These are phyloP conservation scores for Pythium rishiriense DNA, from an alignment of 352 stramenopile genomes.

Conservation along the genomic window DNA sequence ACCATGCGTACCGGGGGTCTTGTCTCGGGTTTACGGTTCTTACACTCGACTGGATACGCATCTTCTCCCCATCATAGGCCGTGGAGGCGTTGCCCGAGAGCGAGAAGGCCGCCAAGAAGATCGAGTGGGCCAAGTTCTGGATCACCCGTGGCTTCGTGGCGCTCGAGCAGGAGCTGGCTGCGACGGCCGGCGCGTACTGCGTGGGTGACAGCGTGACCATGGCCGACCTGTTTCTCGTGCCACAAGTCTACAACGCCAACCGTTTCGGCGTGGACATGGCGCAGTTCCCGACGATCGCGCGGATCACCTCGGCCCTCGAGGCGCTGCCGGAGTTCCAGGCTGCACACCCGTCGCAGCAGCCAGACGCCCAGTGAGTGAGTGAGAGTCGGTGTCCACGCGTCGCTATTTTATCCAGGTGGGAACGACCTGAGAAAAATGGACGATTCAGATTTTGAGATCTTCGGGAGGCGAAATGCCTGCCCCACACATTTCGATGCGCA, in stretches of 20 bases:
- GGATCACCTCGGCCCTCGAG: conserved; percentile 67
- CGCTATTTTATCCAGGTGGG: no score
- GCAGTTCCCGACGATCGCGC: conserved; percentile 84
- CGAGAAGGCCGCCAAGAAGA: conserved; percentile 45
- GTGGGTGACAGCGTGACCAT: conserved; percentile 83
- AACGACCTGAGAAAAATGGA: no score
- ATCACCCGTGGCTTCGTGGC: conserved; percentile 83
- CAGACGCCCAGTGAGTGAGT: conserved; percentile 48
- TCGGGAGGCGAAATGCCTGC: no score
- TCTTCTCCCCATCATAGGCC: conserved; percentile 13
- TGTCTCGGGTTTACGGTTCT: no score
- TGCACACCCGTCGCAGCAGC: conserved; percentile 78
- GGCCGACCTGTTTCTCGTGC: conserved; percentile 89
- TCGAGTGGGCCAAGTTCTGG: conserved; percentile 63
- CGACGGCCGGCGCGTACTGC: conserved; percentile 65
- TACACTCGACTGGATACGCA: background rate
- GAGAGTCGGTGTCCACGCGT: no score
- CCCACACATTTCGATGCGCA: no score
- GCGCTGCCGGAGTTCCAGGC: conserved; percentile 80
- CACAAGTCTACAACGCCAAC: conserved; percentile 93
- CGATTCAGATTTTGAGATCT: no score
- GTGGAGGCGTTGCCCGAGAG: conserved; percentile 43
- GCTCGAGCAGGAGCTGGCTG: conserved; percentile 70
- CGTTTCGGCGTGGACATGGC: conserved; percentile 88
- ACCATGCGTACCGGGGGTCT: no score